Evolutionary conservation across 2,329 filamentous ascomycete genomes (phyloP), one percentile per base, ranked within the genome.

Genomic region (Nemania diffusa): DNA sequence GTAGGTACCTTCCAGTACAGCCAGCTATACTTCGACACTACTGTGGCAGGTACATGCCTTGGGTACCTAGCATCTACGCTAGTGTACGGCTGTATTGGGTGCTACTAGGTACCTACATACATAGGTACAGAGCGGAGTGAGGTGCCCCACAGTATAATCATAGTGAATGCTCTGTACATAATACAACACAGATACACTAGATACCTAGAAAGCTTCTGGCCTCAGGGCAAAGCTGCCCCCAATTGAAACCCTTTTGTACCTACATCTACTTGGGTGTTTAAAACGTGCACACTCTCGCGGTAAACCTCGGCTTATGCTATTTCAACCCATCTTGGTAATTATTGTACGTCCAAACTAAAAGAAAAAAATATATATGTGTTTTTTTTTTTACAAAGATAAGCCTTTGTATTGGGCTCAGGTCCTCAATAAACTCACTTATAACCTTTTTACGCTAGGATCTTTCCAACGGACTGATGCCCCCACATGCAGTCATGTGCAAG

Each of bases 1-100:
- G 2, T n/a, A 53, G 29, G 48, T 68, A 68, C 65, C 65, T 57
- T 6, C 7, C 11, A 20, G 44, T 37, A n/a, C n/a, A n/a, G n/a
- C n/a, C 37, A 40, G 15, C 15, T 40, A 15, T 40, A 40, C 37
- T 20, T 20, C 7, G 15, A 2, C 7, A 20, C 17, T 44, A 44
- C 40, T 20, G 17, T 5, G 3, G 40, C 8, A 3, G 40, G 40
- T 44, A 44, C 40, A 44, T 20, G 40, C 20, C 27, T 20, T 17
- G 20, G 29, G 44, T 20, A 13, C 22, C 34, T 24, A 20, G 29
- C 11, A 6, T 20, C 34, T n/a, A 59, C 44, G 22, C 40, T 44
- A 44, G 40, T 44, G 40, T 20, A 22, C 7, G 17, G 5, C 5
- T 20, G n/a, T n/a, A 20, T 59, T 59, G 29, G 6, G 15, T 42